These are phyloP conservation scores for Lactifluus rugatus DNA, from an alignment of 768 basidiomycete genomes.

Conservation along the genomic window DNA sequence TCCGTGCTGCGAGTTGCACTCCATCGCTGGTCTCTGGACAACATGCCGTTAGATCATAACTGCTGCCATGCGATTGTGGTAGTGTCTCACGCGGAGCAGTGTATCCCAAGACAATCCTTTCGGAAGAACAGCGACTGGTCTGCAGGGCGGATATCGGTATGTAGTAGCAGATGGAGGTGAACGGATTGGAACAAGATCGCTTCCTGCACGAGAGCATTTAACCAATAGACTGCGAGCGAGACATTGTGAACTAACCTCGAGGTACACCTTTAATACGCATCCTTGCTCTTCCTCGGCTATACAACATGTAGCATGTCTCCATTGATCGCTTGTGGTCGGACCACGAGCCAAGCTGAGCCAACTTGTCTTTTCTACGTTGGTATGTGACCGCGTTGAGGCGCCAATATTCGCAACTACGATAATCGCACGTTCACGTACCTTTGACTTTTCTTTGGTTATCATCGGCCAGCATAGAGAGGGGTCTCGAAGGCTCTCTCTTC, in stretches of 20 bases:
- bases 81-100: conserved; percentile 43
- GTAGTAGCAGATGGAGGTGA: conserved; percentile 59
- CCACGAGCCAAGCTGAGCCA: conserved; percentile 56
- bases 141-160: conserved; percentile 71
- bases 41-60: conserved; percentile 9
- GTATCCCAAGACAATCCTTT: conserved; percentile 66
- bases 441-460: conserved; percentile 45
- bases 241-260: conserved; percentile 47
- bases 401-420: neutral
- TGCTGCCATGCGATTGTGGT: neutral
- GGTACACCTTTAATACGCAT: conserved; percentile 62
- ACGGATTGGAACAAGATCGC: conserved; percentile 64
- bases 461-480: conserved; percentile 30
- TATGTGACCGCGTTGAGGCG: neutral
- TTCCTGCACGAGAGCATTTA: conserved; percentile 37
- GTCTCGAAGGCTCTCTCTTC: conserved; percentile 36
- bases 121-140: conserved; percentile 71
- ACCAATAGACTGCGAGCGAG: neutral
- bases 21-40: conserved; percentile 50
- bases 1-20: conserved; percentile 42
- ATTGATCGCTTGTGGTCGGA: conserved; percentile 45
- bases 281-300: conserved; percentile 57
- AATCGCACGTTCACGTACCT: conserved; percentile 32
- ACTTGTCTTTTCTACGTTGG: conserved; percentile 52
- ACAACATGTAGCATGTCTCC: conserved; percentile 66